Conservation (phyloP, 192 early-diverging fungal genomes). For the Backusella tuberculispora region DNA sequence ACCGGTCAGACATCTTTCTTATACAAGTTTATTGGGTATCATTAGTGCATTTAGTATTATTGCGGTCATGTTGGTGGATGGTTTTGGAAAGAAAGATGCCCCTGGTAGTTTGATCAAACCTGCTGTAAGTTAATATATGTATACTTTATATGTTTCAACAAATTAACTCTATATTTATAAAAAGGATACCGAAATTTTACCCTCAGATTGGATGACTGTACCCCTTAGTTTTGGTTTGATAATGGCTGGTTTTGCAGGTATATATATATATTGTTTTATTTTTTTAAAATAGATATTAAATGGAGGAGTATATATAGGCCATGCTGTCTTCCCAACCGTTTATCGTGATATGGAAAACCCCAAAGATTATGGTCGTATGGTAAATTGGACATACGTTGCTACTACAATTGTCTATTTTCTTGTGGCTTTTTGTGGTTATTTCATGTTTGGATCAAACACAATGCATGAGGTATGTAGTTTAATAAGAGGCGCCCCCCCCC, state of each 20-base stretch:
- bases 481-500: background rate
- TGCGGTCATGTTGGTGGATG: conserved; percentile 62
- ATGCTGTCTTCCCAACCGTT: conserved; percentile 72
- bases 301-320: conserved; percentile 19
- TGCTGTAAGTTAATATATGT: conserved; percentile 39
- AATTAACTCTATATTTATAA: background rate
- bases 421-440: conserved; percentile 61
- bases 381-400: conserved; percentile 62
- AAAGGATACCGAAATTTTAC: conserved; percentile 57
- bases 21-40: conserved; percentile 64
- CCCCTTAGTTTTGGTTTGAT: conserved; percentile 62
- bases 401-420: conserved; percentile 56
- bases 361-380: conserved; percentile 47
- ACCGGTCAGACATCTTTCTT: conserved; percentile 52
- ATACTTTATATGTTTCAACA: background rate
- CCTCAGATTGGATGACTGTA: conserved; percentile 46
- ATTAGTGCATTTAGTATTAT: conserved; percentile 57
- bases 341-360: conserved; percentile 70
- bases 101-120: conserved; percentile 64
- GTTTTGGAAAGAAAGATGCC: conserved; percentile 46
- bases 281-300: background rate
- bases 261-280: background rate
- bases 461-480: conserved; percentile 55
- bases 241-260: conserved; percentile 60
- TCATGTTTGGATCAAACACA: conserved; percentile 70